These are phyloP conservation scores for Dillenia suffruticosa DNA, from an alignment of 164 flowering plant species.

Conservation along the genomic window DNA sequence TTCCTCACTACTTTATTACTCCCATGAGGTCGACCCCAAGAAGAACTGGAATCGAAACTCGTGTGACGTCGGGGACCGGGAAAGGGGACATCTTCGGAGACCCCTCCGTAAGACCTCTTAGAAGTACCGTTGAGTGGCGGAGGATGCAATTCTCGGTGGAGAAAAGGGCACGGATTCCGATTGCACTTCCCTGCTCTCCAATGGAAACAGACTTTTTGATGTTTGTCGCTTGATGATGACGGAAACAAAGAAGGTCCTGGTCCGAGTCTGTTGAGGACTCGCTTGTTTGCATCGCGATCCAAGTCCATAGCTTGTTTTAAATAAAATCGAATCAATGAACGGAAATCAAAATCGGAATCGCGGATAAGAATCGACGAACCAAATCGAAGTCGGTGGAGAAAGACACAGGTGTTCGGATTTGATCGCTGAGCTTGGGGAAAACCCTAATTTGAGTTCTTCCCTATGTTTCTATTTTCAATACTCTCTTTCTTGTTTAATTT, in stretches of 20 bases:
- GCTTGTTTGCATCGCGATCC: constrained; percentile 12
- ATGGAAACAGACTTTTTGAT: constrained; percentile 59
- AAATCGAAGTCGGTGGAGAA: too few relatives aligned
- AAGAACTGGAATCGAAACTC: constrained; percentile 20
- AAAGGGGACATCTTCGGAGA: not conserved
- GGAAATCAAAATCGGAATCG: too few relatives aligned
- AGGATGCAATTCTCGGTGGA: constrained; percentile 49
- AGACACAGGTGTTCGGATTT: too few relatives aligned
- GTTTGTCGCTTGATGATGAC: constrained; percentile 5
- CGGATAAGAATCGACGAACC: too few relatives aligned
- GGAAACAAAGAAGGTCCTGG: not conserved
- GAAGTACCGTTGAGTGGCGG: constrained; percentile 22
- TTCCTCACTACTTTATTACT: constrained; percentile 22
- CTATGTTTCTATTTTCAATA: too few relatives aligned
- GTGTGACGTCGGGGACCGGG: constrained; percentile 27
- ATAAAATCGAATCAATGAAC: too few relatives aligned
- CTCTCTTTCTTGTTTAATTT: too few relatives aligned
- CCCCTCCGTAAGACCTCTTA: constrained; percentile 23
- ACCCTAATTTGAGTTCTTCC: too few relatives aligned
- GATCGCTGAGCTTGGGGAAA: too few relatives aligned
- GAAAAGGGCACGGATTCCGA: constrained; percentile 45
- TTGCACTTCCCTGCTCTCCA: constrained; percentile 73
- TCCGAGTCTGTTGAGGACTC: constrained; percentile 21
- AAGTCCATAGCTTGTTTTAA: too few relatives aligned
- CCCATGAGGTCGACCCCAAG: constrained; percentile 49